These are phyloP conservation scores for Russula dissimulans DNA, from an alignment of 768 basidiomycete species.

Conservation along the genomic window DNA sequence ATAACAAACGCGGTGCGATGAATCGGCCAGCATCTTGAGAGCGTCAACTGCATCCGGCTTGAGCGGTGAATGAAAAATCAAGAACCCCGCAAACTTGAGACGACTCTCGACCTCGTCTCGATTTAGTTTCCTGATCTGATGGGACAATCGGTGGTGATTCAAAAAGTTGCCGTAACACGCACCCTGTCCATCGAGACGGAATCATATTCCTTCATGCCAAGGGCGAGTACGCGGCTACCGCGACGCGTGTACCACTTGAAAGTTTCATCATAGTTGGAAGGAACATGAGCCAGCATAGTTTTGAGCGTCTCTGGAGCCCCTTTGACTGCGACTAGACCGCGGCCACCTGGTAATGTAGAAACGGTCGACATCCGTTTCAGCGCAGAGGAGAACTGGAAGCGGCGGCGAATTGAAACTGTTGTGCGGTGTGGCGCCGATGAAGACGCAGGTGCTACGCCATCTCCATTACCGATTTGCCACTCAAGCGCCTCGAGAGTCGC, in stretches of 20 bases:
- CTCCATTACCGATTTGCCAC: constrained; percentile 54
- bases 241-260: constrained; percentile 91
- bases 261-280: constrained; percentile 81
- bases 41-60: constrained; percentile 87
- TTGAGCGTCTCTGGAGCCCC: constrained; percentile 98
- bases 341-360: constrained; percentile 51
- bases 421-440: constrained; percentile 44
- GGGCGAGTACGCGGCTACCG: constrained; percentile 87
- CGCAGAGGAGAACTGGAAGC: constrained; percentile 97
- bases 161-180: constrained; percentile 15
- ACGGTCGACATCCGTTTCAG: constrained; percentile 97
- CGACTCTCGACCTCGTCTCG: constrained; percentile 72
- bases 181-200: constrained; percentile 64
- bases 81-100: constrained; percentile 86
- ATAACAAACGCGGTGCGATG: constrained; percentile 82
- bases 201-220: constrained; percentile 82
- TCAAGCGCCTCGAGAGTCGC: constrained; percentile 86
- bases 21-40: constrained; percentile 90
- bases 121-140: constrained; percentile 79
- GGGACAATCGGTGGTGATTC: background rate
- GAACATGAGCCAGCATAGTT: constrained; percentile 66
- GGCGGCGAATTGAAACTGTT: constrained; percentile 67
- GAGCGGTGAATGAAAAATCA: constrained; percentile 97
- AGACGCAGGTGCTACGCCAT: constrained; percentile 53
- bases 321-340: constrained; percentile 69